Percentiles rank a stretch among this genome's conserved stretches.
These are phyloP conservation scores for Podospora comata DNA, from an alignment of 495 filamentous ascomycete genomes.

Conservation along the genomic window DNA sequence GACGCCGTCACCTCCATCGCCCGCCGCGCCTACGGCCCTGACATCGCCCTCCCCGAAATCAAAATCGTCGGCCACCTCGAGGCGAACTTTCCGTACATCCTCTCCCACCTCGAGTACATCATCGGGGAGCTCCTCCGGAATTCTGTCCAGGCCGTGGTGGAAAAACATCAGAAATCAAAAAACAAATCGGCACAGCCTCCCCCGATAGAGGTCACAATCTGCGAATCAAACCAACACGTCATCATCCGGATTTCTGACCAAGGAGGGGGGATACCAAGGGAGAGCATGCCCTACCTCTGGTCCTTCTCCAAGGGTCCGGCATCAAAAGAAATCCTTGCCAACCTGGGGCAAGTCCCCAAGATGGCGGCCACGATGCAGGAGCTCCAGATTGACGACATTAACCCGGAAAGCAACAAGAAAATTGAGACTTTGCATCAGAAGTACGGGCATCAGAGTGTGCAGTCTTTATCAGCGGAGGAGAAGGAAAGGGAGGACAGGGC, in stretches of 20 bases:
- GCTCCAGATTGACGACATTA: conserved; percentile 41
- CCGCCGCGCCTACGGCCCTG: conserved; percentile 64
- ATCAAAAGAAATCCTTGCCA: conserved; percentile 67
- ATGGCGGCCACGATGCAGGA: conserved; percentile 96
- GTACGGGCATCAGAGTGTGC: neutral
- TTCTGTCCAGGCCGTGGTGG: conserved; percentile 86
- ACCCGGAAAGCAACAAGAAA: neutral
- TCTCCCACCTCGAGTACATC: conserved; percentile 95
- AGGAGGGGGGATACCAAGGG: conserved; percentile 84
- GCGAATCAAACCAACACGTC: conserved; percentile 91
- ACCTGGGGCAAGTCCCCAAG: conserved; percentile 80
- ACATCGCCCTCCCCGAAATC: conserved; percentile 71
- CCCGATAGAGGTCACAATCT: conserved; percentile 89
- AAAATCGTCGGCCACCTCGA: conserved; percentile 80
- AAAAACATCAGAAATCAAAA: conserved; percentile 47
- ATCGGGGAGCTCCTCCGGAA: conserved; percentile 94
- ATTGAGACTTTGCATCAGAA: neutral
- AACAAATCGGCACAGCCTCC: conserved; percentile 50
- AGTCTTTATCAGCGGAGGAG: neutral
- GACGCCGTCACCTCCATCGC: conserved; percentile 66
- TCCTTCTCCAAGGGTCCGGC: conserved; percentile 90
- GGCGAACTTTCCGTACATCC: conserved; percentile 92
- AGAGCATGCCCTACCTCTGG: conserved; percentile 88
- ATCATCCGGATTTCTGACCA: conserved; percentile 95
- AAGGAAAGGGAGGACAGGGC: conserved; percentile 6